Conservation (phyloP, 176 grass and related monocot genomes). For the Lolium rigidum region DNA sequence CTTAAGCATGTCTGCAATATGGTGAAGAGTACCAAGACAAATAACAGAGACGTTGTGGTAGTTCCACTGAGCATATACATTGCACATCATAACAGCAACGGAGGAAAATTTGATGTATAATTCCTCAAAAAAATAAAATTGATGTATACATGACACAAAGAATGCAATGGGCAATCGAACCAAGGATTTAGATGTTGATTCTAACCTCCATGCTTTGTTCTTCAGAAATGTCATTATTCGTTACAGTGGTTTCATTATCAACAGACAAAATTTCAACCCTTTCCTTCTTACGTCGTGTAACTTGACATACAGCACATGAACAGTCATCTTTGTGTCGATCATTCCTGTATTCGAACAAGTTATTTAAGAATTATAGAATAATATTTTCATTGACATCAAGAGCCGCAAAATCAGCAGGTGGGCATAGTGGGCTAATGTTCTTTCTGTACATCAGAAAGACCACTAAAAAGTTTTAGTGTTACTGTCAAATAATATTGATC, state of each 20-base stretch:
- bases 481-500: constrained; percentile 1
- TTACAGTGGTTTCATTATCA: constrained; percentile 53
- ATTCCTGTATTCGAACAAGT: constrained; percentile 57
- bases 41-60: neutral
- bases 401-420: neutral
- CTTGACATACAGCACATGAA: constrained; percentile 79
- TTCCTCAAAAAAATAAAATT: too few relatives aligned
- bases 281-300: constrained; percentile 80
- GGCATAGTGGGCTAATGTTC: neutral
- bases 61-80: neutral
- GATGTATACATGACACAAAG: too few relatives aligned
- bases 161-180: neutral
- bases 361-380: constrained; percentile 34
- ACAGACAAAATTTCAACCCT: constrained; percentile 60
- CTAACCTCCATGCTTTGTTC: constrained; percentile 64
- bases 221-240: constrained; percentile 49
- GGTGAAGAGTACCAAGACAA: neutral
- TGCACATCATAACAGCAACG: too few relatives aligned
- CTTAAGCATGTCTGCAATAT: neutral
- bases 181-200: constrained; percentile 32
- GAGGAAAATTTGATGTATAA: too few relatives aligned
- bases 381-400: neutral
- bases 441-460: constrained; percentile 23
- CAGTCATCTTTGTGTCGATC: constrained; percentile 81
- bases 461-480: neutral